A percentile compares a stretch with the other conserved stretches of the same genome.
These are phyloP conservation scores for Boletus barrowsii DNA, from an alignment of 768 basidiomycete species.

Conservation along the genomic window DNA sequence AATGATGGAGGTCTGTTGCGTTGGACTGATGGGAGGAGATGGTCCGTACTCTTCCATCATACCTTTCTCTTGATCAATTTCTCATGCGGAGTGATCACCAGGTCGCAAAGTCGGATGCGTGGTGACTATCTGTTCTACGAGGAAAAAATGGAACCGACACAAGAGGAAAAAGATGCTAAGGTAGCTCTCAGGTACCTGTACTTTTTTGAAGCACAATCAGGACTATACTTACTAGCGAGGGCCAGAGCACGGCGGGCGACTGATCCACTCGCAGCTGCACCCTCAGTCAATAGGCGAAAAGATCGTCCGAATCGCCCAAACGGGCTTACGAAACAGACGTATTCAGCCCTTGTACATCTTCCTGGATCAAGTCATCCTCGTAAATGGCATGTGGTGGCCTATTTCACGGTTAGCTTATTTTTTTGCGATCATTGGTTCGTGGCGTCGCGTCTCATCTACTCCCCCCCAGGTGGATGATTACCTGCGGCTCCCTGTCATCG, in stretches of 20 bases:
- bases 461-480: conserved; percentile 63
- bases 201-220: conserved; percentile 10
- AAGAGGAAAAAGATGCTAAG: conserved; percentile 75
- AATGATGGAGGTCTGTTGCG: conserved; percentile 63
- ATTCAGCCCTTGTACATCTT: conserved; percentile 70
- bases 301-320: conserved; percentile 75
- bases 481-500: conserved; percentile 64
- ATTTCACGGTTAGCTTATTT: conserved; percentile 60
- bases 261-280: conserved; percentile 55
- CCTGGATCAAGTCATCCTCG: conserved; percentile 54
- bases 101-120: conserved; percentile 84
- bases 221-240: conserved; percentile 7
- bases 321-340: conserved; percentile 85
- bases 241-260: conserved; percentile 55
- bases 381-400: conserved; percentile 85
- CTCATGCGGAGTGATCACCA: conserved; percentile 23
- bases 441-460: conserved; percentile 4
- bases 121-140: conserved; percentile 83
- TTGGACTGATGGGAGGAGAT: conserved; percentile 82
- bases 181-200: conserved; percentile 62
- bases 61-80: background rate
- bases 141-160: conserved; percentile 77
- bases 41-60: conserved; percentile 39
- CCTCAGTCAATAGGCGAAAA: conserved; percentile 65
- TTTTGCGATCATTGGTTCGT: background rate